phyloP scores from a whole-genome alignment of 805 yeast species.

The Yamadazyma akitaensis region DNA sequence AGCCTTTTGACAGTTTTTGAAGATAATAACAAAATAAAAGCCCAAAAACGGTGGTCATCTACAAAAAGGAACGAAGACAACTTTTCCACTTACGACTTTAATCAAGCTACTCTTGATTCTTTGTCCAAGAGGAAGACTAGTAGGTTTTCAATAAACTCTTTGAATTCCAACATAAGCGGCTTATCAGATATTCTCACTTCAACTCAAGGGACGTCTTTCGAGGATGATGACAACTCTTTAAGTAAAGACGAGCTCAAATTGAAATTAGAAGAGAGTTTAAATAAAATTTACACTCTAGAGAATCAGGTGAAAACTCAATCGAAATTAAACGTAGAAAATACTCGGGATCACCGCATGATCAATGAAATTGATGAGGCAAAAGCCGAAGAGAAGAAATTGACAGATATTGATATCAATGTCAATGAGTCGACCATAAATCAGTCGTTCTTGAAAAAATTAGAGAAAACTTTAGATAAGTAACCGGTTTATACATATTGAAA shows the following conservation, averaged over 20 bases:
- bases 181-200: constrained; percentile 46
- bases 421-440: constrained; percentile 6
- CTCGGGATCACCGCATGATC: background rate
- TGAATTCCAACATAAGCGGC: constrained; percentile 47
- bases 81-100: constrained; percentile 24
- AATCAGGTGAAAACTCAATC: constrained; percentile 1
- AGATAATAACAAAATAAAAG: constrained; percentile 15
- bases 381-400: background rate
- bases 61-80: constrained; percentile 22
- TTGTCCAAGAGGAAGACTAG: constrained; percentile 35
- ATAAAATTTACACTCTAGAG: constrained; percentile 27
- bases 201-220: constrained; percentile 39
- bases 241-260: constrained; percentile 32
- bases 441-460: constrained; percentile 18
- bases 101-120: constrained; percentile 35
- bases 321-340: background rate
- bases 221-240: constrained; percentile 15
- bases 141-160: constrained; percentile 52
- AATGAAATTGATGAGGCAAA: constrained; percentile 5
- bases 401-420: background rate
- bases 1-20: constrained; percentile 40
- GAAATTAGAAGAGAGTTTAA: constrained; percentile 38
- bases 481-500: background rate
- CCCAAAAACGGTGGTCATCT: constrained; percentile 1
- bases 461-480: constrained; percentile 13